These are phyloP conservation scores for Xylaria castorea DNA, from an alignment of 495 filamentous ascomycete genomes.

Conservation along the genomic window DNA sequence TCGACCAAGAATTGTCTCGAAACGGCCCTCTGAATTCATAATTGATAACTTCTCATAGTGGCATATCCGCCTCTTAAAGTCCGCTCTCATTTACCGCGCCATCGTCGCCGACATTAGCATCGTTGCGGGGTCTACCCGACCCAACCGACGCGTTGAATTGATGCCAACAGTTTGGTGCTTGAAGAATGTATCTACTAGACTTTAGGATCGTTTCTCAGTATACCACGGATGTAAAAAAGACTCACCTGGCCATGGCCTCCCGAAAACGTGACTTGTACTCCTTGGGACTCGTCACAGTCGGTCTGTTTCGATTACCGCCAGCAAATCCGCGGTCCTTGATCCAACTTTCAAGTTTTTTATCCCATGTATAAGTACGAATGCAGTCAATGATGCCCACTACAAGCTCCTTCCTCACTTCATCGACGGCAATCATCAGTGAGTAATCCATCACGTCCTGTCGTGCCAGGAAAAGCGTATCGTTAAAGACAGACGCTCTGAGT, in stretches of 20 bases:
- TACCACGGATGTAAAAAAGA: neutral
- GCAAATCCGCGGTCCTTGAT: constrained; percentile 94
- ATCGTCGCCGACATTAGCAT: constrained; percentile 29
- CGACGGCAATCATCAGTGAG: constrained; percentile 96
- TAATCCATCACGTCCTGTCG: constrained; percentile 99
- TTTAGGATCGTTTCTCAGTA: neutral
- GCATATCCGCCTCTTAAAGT: neutral
- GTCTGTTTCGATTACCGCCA: constrained; percentile 83
- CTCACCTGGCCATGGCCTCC: constrained; percentile 95
- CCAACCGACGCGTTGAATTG: constrained; percentile 41
- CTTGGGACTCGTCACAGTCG: constrained; percentile 95
- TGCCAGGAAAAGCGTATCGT: constrained; percentile 92
- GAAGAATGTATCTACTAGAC: constrained; percentile 54
- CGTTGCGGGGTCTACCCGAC: constrained; percentile 29
- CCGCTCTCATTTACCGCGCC: constrained; percentile 11
- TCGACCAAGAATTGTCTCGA: neutral
- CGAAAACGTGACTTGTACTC: constrained; percentile 97
- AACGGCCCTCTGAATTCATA: neutral
- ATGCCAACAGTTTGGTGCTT: constrained; percentile 59
- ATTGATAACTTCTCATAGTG: neutral
- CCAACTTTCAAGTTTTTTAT: constrained; percentile 98
- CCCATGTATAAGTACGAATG: constrained; percentile 98
- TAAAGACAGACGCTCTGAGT: constrained; percentile 85
- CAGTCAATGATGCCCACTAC: constrained; percentile 98
- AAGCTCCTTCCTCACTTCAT: constrained; percentile 85